A percentile compares a stretch with the other conserved stretches of the same genome.
phyloP scores from a whole-genome alignment of 768 basidiomycete species.

The Neoboletus subvelutipes region DNA sequence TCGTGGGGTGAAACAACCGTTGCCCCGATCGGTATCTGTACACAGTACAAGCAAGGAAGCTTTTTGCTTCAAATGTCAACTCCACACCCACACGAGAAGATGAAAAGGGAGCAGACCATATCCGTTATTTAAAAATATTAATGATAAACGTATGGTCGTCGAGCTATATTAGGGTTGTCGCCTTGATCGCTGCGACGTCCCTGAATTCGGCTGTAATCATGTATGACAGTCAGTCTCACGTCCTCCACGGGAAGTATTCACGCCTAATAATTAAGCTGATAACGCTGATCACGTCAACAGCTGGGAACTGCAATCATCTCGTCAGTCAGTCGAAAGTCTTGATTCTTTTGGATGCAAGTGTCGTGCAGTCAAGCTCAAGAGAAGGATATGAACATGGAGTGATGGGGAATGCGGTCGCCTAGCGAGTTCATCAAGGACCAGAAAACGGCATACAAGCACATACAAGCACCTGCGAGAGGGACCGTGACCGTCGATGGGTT shows the following conservation, averaged over 20 bases:
- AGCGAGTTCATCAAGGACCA: not conserved
- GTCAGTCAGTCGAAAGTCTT: not conserved
- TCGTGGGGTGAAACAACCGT: not conserved
- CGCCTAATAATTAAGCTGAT: not conserved
- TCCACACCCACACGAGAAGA: not conserved
- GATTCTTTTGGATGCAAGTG: not conserved
- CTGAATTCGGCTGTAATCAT: not conserved
- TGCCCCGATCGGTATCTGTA: not conserved
- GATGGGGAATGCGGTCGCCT: not conserved
- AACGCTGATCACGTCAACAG: not conserved
- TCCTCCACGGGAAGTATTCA: not conserved
- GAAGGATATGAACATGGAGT: too few relatives aligned
- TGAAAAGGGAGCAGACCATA: not conserved
- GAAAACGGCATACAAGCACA: not conserved
- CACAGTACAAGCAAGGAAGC: not conserved
- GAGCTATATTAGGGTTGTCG: slow-evolving; percentile 1
- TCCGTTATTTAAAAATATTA: slow-evolving; percentile 6
- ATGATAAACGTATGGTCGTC: not conserved
- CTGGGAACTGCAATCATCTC: not conserved
- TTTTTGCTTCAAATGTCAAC: not conserved
- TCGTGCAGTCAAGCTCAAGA: not conserved
- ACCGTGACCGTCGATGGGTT: not conserved
- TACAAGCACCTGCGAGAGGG: not conserved
- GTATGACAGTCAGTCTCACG: slow-evolving; percentile 7
- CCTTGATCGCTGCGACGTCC: not conserved